Conservation (phyloP, 2,329 filamentous ascomycete species). For the Apiospora saccharicola region DNA sequence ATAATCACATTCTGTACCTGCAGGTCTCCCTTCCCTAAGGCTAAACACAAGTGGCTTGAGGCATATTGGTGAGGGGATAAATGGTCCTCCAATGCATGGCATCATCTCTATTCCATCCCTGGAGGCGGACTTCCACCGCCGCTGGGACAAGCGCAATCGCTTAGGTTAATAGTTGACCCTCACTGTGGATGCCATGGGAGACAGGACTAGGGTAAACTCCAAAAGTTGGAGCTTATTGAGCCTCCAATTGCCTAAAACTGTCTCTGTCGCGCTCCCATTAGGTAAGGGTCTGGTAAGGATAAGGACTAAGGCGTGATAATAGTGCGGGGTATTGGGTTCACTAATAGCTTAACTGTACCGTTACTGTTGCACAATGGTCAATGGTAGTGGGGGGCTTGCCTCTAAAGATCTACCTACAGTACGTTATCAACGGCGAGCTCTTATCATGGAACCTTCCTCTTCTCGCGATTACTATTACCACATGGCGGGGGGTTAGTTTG, state of each 20-base stretch:
- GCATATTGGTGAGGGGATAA: too few relatives aligned
- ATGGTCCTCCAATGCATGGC: background rate
- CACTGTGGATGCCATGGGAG: too few relatives aligned
- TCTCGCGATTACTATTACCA: constrained; percentile 7
- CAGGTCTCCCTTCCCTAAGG: too few relatives aligned
- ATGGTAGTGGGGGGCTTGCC: background rate
- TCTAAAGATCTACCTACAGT: background rate
- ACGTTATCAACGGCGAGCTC: background rate
- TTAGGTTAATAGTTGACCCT: background rate
- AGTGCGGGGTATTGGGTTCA: constrained; percentile 11
- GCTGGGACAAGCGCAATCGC: background rate
- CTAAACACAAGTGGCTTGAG: too few relatives aligned
- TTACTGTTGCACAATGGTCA: background rate
- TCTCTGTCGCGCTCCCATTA: constrained; percentile 8
- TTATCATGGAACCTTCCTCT: background rate
- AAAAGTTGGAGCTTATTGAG: background rate
- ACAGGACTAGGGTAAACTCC: background rate
- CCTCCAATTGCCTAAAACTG: background rate
- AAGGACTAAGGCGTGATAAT: constrained; percentile 3
- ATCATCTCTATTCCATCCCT: background rate
- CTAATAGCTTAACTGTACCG: constrained; percentile 1
- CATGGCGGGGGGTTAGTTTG: background rate
- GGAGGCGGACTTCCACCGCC: constrained; percentile 6
- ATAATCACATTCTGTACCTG: background rate
- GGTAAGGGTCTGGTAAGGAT: constrained; percentile 3